These are phyloP conservation scores for Apiospora arundinis DNA, from an alignment of 2,329 filamentous ascomycete species.

Conservation along the genomic window DNA sequence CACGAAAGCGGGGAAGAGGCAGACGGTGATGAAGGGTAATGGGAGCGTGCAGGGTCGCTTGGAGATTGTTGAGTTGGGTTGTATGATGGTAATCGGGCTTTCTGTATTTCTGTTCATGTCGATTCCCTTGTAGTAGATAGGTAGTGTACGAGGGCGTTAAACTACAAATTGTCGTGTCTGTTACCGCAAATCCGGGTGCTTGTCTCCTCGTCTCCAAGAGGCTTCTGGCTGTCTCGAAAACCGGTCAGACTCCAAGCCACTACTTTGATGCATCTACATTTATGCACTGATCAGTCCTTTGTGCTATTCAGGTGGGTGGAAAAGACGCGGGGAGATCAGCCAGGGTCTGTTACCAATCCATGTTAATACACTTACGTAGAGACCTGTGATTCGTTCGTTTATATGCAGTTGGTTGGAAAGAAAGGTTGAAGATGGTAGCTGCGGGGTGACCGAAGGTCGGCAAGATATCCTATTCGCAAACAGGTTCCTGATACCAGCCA, in stretches of 20 bases:
- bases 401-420: background rate
- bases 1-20: background rate
- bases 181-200: background rate
- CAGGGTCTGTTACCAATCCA: background rate
- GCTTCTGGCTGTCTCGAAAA: no score
- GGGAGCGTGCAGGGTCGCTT: background rate
- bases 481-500: background rate
- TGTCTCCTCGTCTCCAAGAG: background rate
- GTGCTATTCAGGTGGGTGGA: background rate
- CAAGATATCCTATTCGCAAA: background rate
- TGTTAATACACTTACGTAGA: background rate
- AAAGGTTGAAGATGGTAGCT: background rate
- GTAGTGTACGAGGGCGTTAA: background rate
- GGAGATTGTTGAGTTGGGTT: background rate
- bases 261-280: background rate
- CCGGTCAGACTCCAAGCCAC: background rate
- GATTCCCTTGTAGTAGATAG: background rate
- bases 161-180: background rate
- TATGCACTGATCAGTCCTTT: background rate
- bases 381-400: background rate
- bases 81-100: background rate
- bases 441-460: slow-evolving; percentile 3
- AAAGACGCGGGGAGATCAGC: background rate
- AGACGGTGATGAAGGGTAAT: slow-evolving; percentile 7
- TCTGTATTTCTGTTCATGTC: background rate